Conservation (phyloP, 768 basidiomycete species). For the Clitopilus passeckerianus region DNA sequence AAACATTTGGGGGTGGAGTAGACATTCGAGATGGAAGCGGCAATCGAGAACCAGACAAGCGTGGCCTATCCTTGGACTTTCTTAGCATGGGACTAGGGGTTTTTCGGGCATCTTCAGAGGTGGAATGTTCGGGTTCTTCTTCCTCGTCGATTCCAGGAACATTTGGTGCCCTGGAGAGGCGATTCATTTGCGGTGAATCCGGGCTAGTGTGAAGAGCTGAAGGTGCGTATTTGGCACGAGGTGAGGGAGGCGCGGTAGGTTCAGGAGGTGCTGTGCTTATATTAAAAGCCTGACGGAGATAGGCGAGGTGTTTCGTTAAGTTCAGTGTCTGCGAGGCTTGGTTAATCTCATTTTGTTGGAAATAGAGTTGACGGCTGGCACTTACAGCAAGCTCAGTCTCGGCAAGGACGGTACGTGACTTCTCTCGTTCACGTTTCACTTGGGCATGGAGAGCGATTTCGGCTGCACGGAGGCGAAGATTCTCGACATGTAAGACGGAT, state of each 20-base stretch:
- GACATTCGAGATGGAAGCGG: conserved; percentile 42
- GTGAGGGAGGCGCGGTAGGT: conserved; percentile 41
- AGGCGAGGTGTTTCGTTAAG: conserved; percentile 60
- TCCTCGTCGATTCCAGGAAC: conserved; percentile 67
- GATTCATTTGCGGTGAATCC: conserved; percentile 42
- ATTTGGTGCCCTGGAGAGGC: conserved; percentile 61
- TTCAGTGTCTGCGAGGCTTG: conserved; percentile 37
- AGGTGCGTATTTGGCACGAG: conserved; percentile 45
- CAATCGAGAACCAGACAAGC: conserved; percentile 42
- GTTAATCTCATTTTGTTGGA: neutral
- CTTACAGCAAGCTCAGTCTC: conserved; percentile 74
- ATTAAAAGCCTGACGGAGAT: conserved; percentile 60
- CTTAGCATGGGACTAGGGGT: conserved; percentile 33
- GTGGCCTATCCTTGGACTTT: conserved; percentile 42
- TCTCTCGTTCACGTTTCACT: conserved; percentile 78
- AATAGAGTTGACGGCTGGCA: conserved; percentile 8
- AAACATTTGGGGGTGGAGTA: conserved; percentile 27
- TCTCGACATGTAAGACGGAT: conserved; percentile 77
- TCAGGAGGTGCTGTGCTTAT: conserved; percentile 26
- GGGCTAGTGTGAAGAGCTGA: conserved; percentile 29
- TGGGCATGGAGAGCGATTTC: conserved; percentile 73
- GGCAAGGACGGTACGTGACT: conserved; percentile 62
- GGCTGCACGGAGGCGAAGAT: conserved; percentile 74
- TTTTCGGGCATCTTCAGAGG: conserved; percentile 26
- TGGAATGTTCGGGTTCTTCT: conserved; percentile 47